Percentiles rank a stretch among this genome's conserved stretches.
phyloP scores from a whole-genome alignment of 2,329 filamentous ascomycete species.

The Thielaviopsis musarum region DNA sequence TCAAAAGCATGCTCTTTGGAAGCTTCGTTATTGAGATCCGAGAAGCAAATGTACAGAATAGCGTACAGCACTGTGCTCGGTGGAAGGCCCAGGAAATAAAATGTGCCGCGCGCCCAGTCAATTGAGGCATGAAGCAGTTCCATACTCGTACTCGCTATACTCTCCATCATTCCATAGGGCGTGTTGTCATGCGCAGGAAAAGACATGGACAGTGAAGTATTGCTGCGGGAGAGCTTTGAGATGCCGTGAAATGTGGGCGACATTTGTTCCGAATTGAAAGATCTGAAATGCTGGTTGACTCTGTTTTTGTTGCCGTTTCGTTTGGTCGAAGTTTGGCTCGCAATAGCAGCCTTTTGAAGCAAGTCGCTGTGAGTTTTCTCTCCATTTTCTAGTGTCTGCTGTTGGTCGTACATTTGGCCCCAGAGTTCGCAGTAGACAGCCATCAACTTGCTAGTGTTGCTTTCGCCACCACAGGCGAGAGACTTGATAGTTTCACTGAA shows the following conservation, averaged over 20 bases:
- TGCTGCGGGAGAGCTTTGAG: too few species aligned
- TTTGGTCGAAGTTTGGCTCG: too few species aligned
- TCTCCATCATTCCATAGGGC: too few species aligned
- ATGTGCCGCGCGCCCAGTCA: background rate
- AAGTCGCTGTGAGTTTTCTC: background rate
- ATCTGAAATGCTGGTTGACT: too few species aligned
- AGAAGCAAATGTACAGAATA: background rate
- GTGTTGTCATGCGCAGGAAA: too few species aligned
- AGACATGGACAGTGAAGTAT: too few species aligned
- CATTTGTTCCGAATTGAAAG: too few species aligned
- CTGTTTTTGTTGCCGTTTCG: too few species aligned
- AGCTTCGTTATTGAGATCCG: background rate
- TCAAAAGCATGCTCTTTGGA: background rate
- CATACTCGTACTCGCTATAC: too few species aligned
- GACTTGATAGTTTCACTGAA: background rate
- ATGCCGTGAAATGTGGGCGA: too few species aligned
- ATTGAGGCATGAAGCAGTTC: background rate
- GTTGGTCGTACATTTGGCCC: background rate
- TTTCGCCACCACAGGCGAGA: background rate
- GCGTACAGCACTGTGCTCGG: background rate
- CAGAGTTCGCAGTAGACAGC: background rate
- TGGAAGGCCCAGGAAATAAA: slow-evolving; percentile 1
- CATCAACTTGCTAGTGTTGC: background rate
- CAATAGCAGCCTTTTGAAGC: too few species aligned
- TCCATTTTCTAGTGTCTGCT: background rate